phyloP scores from a whole-genome alignment of 352 stramenopile species.

The Phytopythium vexans region DNA sequence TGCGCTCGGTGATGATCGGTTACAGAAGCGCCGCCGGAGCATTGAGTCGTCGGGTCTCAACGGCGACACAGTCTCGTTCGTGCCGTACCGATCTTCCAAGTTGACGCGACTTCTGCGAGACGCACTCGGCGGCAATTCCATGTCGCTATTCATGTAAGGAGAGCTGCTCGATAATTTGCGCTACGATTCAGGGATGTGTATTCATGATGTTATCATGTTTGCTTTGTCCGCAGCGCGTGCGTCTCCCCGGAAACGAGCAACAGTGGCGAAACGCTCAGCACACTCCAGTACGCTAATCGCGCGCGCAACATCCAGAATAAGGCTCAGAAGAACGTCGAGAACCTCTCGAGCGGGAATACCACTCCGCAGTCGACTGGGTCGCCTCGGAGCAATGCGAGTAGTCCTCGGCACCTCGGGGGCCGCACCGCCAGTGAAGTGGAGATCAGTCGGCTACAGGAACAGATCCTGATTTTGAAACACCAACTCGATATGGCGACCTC shows the following conservation, averaged over 20 bases:
- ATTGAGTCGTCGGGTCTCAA: slow-evolving; percentile 6
- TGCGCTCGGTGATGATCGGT: slow-evolving; percentile 70
- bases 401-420: slow-evolving; percentile 7
- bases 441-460: slow-evolving; percentile 37
- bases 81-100: slow-evolving; percentile 83
- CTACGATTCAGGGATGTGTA: background rate
- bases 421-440: slow-evolving; percentile 33
- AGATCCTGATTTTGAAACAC: slow-evolving; percentile 36
- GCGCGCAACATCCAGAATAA: slow-evolving; percentile 79
- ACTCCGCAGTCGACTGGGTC: slow-evolving; percentile 6
- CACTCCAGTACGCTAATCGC: slow-evolving; percentile 73
- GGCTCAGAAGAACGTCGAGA: slow-evolving; percentile 56
- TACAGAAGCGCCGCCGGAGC: slow-evolving; percentile 9
- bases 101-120: slow-evolving; percentile 81
- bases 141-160: slow-evolving; percentile 84
- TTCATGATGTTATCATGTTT: slow-evolving; percentile 1
- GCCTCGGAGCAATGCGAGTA: slow-evolving; percentile 1
- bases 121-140: slow-evolving; percentile 81
- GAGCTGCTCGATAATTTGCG: background rate
- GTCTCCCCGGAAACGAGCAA: slow-evolving; percentile 53
- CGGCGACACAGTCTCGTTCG: slow-evolving; percentile 38
- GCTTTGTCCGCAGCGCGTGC: slow-evolving; percentile 41
- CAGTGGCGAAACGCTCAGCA: slow-evolving; percentile 56
- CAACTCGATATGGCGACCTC: slow-evolving; percentile 22
- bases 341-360: background rate